Conservation (phyloP, 176 grass and related monocot species). For the Triticum dicoccoides region DNA sequence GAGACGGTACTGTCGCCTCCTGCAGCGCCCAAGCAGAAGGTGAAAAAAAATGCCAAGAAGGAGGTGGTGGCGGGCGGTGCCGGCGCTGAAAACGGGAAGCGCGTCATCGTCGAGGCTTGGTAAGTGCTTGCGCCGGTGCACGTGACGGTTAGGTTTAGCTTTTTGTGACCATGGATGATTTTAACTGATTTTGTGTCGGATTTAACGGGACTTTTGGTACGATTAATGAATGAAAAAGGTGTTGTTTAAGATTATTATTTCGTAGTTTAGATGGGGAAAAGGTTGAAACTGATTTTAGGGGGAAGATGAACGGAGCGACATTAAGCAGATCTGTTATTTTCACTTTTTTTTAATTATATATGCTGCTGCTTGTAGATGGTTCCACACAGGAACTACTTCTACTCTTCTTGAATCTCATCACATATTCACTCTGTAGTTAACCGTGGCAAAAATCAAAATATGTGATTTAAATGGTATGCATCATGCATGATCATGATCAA, state of each 20-base stretch:
- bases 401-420: not conserved
- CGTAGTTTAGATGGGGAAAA: not conserved
- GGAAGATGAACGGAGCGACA: not conserved
- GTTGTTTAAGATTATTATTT: not conserved
- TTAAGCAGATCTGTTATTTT: not conserved
- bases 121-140: not conserved
- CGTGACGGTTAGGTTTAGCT: not conserved
- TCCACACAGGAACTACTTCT: not conserved
- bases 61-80: not conserved
- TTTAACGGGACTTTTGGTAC: not conserved
- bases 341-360: not conserved
- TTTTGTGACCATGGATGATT: not conserved
- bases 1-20: not conserved
- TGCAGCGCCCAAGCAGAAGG: not conserved
- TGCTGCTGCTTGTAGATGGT: not conserved
- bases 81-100: not conserved
- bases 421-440: not conserved
- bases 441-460: not conserved
- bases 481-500: not conserved
- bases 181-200: not conserved
- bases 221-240: not conserved
- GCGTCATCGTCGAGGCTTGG: constrained; percentile 11
- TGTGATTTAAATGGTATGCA: not conserved
- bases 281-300: not conserved
- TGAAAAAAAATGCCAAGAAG: not conserved